Base-by-base conservation (phyloP, 805 yeast species). In the Metschnikowia anglica region DNA sequence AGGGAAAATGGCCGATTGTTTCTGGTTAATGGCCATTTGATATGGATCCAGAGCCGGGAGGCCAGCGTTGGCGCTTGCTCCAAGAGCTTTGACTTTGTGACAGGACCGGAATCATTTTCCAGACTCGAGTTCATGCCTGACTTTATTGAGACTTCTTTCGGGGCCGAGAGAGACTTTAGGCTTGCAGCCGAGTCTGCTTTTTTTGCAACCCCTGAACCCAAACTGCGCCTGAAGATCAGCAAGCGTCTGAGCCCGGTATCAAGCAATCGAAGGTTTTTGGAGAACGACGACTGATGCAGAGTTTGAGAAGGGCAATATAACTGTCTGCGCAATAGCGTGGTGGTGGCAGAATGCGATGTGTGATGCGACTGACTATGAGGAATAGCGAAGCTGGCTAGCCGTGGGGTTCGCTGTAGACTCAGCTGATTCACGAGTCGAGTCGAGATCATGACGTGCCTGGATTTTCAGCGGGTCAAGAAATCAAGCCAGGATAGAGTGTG, bases 21-120 rank as follows among this genome's bases (percentile, higher is more conserved):
- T 30, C 81, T 58, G 2, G 73, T 58, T 10, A 77, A 57, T 0
- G 77, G 66, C 78, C 80, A 77, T 55, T 72, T 74, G 19, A 70
- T 54, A 47, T 68, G 75, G 7, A 70, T 55, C 39, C 63, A 49
- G 23, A 63, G 41, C 26, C 73, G 45, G 5, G 70, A 56, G 18
- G 65, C 30, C n/a, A 60, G 57, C 12, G 60, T 56, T 7, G 58
- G 46, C 4, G 72, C 62, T 38, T 59, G 61, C 2, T 62, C 48
- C 16, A 70, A 55, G 18, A 70, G 61, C 20, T 31, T 27, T 4
- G 44, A 24, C 21, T 52, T 52, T 15, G 54, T 39, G 8, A 34
- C 24, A 9, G 34, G 30, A 4, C 21, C 30, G n/a, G 13, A 10
- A 13, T 7, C 3, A 13, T 19, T 26, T 12, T 34, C 19, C 13